These are phyloP conservation scores for Plenodomus tracheiphilus DNA, from an alignment of 2,329 filamentous ascomycete genomes.

Conservation along the genomic window DNA sequence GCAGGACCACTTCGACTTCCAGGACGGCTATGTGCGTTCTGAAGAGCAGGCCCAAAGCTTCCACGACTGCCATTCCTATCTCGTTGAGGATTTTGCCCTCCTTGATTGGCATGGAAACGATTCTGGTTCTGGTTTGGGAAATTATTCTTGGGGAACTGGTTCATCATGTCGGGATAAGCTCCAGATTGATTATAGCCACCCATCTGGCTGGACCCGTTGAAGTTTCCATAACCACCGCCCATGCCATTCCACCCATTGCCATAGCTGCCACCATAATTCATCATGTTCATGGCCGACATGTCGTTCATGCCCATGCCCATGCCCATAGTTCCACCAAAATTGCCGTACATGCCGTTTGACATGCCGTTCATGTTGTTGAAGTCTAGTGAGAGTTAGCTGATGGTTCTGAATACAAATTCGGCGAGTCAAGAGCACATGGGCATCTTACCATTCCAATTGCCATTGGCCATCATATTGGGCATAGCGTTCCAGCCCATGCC, in stretches of 20 bases:
- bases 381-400: slow-evolving; percentile 25
- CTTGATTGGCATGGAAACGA: slow-evolving; percentile 74
- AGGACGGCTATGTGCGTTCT: slow-evolving; percentile 33
- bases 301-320: slow-evolving; percentile 79
- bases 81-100: slow-evolving; percentile 54
- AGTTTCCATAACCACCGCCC: slow-evolving; percentile 69
- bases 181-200: slow-evolving; percentile 59
- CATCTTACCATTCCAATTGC: slow-evolving; percentile 74
- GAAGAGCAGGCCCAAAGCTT: slow-evolving; percentile 34
- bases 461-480: slow-evolving; percentile 51
- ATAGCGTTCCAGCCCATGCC: slow-evolving; percentile 61
- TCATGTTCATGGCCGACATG: slow-evolving; percentile 66
- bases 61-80: slow-evolving; percentile 49
- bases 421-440: slow-evolving; percentile 13
- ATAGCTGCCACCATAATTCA: slow-evolving; percentile 71
- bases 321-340: slow-evolving; percentile 69
- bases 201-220: slow-evolving; percentile 54
- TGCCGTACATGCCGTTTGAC: slow-evolving; percentile 82
- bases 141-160: slow-evolving; percentile 64
- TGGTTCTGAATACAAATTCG: neutral
- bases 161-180: slow-evolving; percentile 52
- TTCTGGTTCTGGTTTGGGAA: slow-evolving; percentile 65
- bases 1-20: slow-evolving; percentile 34
- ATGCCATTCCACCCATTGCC: slow-evolving; percentile 68
- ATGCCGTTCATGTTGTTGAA: slow-evolving; percentile 69